Base-by-base conservation (phyloP, 768 basidiomycete genomes). In the Mycena polygramma region DNA sequence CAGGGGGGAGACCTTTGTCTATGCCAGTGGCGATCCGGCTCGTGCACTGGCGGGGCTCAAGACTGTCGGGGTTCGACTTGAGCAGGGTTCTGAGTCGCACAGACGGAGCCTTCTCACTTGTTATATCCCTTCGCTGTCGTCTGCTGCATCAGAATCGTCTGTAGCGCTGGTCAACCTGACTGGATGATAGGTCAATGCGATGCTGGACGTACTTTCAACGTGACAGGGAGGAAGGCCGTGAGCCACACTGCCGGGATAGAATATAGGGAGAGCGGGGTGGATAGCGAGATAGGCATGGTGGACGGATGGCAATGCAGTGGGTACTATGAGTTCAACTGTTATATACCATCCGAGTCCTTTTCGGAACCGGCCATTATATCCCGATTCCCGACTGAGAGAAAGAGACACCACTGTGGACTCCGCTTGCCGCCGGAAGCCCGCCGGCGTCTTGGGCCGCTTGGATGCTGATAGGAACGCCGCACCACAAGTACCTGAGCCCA, bases 191-290 rank as follows among this genome's bases (percentile, higher is more conserved):
- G 19, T 57, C 14, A 13, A 43, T 52, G 22, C 13, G 5, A 41
- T 41, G 41, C 11, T 49, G n/a, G 20, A 48, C 68, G 37, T 48
- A 43, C 72, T 63, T 67, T 66, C 59, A 73, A 24, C 43, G 68
- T 66, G 43, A 36, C 61, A 17, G 72, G 72, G 1, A 65, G 49
- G 65, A 73, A 73, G 13, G 72, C 72, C 4, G 72, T 73, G n/a
- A 70, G 36, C 72, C 72, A 73, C 9, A 73, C 66, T 22, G 66
- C 68, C 14, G 72, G 72, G 65, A 73, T 73, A 24, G 69, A 73
- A 51, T 70, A 73, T 43, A 73, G 35, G 5, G 71, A 72, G 45
- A 72, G 67, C 24, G 67, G 67, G 24, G 67, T 62, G 45, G 71
- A 68, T 39, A 70, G 68, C 6, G 57, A 59, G 10, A 63, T 19